phyloP scores from a whole-genome alignment of 257 asterid genomes.

The Plantago elongata region DNA sequence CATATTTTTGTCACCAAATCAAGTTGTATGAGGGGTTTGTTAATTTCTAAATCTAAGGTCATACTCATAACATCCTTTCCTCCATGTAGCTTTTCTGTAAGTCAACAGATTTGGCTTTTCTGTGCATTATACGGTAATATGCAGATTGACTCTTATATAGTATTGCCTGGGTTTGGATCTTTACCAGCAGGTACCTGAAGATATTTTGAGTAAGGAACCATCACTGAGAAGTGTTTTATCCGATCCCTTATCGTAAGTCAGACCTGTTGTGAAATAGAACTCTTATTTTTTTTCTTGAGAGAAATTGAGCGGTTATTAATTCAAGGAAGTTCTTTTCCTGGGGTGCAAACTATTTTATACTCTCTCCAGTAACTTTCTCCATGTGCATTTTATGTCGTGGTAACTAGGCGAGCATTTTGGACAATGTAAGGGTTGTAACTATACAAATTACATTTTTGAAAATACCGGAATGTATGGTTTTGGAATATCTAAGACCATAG shows the following conservation, averaged over 20 bases:
- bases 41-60: too few species aligned
- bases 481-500: too few species aligned
- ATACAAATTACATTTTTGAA: too few species aligned
- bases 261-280: constrained; percentile 9
- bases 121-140: not conserved
- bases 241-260: constrained; percentile 91
- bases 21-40: too few species aligned
- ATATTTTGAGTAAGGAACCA: constrained; percentile 63
- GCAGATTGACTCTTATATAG: constrained; percentile 17
- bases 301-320: constrained; percentile 9
- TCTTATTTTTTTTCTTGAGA: constrained; percentile 12
- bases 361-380: constrained; percentile 13
- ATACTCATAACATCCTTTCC: too few species aligned
- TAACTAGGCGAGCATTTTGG: not conserved
- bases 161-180: constrained; percentile 34
- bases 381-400: not conserved
- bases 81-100: too few species aligned
- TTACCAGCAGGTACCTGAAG: constrained; percentile 65
- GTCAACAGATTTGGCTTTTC: too few species aligned
- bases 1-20: too few species aligned
- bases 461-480: too few species aligned
- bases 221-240: constrained; percentile 89
- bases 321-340: not conserved
- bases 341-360: constrained; percentile 3
- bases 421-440: not conserved